These are phyloP conservation scores for Ceratorhiza oryzae-sativae DNA, from an alignment of 1,284 basidiomycete species.

Conservation along the genomic window DNA sequence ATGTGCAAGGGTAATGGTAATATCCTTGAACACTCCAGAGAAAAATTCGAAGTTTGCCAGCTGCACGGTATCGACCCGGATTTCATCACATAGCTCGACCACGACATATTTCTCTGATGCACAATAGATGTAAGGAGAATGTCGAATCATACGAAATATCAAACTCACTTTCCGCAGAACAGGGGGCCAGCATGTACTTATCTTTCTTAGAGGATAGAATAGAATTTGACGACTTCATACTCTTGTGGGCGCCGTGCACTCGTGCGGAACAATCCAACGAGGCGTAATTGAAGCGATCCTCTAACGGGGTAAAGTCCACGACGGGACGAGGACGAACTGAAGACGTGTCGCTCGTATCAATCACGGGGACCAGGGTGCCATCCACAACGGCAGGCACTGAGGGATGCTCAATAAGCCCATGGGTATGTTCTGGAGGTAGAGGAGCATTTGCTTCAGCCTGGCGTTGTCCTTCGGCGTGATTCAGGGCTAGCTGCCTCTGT, in stretches of 20 bases:
- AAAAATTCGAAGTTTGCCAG: conserved; percentile 99
- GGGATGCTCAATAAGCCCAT: too few relatives aligned
- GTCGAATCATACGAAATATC: neutral
- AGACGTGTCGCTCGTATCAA: conserved; percentile 18
- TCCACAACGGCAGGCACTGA: conserved; percentile 33
- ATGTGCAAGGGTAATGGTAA: conserved; percentile 85
- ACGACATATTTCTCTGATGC: conserved; percentile 78
- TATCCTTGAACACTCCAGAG: conserved; percentile 93
- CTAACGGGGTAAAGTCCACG: conserved; percentile 41
- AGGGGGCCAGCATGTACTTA: conserved; percentile 97
- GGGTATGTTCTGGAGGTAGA: too few relatives aligned
- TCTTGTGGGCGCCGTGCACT: conserved; percentile 82
- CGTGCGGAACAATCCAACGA: conserved; percentile 92
- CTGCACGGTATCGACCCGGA: conserved; percentile 88
- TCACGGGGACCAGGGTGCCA: neutral
- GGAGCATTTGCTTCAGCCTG: conserved; percentile 36
- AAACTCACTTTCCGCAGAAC: conserved; percentile 56
- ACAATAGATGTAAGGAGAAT: neutral
- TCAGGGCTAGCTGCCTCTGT: conserved; percentile 60
- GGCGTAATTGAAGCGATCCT: conserved; percentile 92
- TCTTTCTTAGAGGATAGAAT: conserved; percentile 93
- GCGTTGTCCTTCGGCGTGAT: conserved; percentile 46
- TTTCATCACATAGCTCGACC: conserved; percentile 97
- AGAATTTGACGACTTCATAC: conserved; percentile 82
- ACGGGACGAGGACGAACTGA: conserved; percentile 11